Evolutionary conservation across 306 rosid species (phyloP), one percentile per base, ranked within the genome.

Genomic region (Cicer bijugum): DNA sequence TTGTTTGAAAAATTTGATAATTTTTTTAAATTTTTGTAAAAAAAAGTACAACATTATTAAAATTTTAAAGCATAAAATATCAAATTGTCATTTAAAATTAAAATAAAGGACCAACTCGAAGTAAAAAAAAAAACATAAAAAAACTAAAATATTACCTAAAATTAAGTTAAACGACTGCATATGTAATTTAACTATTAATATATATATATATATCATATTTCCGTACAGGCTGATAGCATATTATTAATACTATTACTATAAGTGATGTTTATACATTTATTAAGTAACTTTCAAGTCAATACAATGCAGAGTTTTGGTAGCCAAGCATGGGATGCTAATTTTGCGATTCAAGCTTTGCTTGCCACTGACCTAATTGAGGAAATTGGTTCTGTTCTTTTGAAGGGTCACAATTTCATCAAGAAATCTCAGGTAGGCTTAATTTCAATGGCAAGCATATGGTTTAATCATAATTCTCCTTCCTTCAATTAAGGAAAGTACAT

Each of bases 271-370:
- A 23, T 43, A 12, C 46, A 15, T 51, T 72, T 1, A 33, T 23
- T 2, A 11, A 42, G 8, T 35, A 17, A 33, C 16, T n/a, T 10
- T 33, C 16, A 10, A 44, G 15, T 47, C n/a, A 55, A 38, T 17
- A 5, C 20, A 72, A 16, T 80, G 20, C 69, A 87, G 89, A 87
- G 89, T 75, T 87, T 86, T 71, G 97, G 97, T 35, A 89, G 95
- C 58, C 97, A 89, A 72, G 67, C 44, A 40, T 89, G 92, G 95
- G 97, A 89, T 77, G 78, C 97, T 55, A 72, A 85, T 15, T 87
- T 89, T 64, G 75, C 88, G 1, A 43, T 89, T 75, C 97, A 91
- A 80, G 94, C 96, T 72, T 78, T 90, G 71, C 86, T 90, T 39
- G 90, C 92, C 11, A 37, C 81, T 40, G 74, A 88, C 69, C 77